Evolutionary conservation across 2,329 filamentous ascomycete species (phyloP), one percentile per base, ranked within the genome.

Genomic region (Tothia fuscella): DNA sequence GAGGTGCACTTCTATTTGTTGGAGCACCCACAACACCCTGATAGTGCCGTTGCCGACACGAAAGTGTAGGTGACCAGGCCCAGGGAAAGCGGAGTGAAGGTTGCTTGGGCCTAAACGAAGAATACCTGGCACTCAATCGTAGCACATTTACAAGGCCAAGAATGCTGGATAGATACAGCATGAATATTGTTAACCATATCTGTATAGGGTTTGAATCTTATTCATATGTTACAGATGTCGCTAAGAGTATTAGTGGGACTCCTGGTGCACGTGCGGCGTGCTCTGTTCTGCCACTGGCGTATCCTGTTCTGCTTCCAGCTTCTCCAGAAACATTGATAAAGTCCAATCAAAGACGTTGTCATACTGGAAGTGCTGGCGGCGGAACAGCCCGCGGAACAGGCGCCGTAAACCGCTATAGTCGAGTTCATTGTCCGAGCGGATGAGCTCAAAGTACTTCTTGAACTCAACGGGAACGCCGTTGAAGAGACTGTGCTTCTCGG

Each of bases 291-390:
- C 31, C 31, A 19, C 31, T 34, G 16, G 13, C 31, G 31, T 33
- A 13, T 40, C 26, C 32, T 43, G 16, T 43, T 39, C 29, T 17
- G 21, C 22, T 30, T 47, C 46, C 13, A 42, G 40, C 20, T 41
- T 38, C 22, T 46, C 42, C 19, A 44, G 25, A 33, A 45, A 45
- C 22, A 36, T 50, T 31, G 46, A 22, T 16, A 17, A 35, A 21
- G 49, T 50, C 48, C 47, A 50, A 36, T 50, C 45, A 29, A 46
- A 50, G 20, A 50, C 48, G 32, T 49, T 28, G 30, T 48, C 46
- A 37, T 49, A 50, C 29, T 48, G 12, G 38, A 40, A 48, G 26
- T 41, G 14, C 25, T 44, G 3, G 38, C 44, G 44, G 25, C 10
- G 24, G 42, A 50, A 49, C 26, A 50, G 40, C 34, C 31, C 24